Conservation (phyloP, 148 eudicot species). For the Spergularia marina region DNA sequence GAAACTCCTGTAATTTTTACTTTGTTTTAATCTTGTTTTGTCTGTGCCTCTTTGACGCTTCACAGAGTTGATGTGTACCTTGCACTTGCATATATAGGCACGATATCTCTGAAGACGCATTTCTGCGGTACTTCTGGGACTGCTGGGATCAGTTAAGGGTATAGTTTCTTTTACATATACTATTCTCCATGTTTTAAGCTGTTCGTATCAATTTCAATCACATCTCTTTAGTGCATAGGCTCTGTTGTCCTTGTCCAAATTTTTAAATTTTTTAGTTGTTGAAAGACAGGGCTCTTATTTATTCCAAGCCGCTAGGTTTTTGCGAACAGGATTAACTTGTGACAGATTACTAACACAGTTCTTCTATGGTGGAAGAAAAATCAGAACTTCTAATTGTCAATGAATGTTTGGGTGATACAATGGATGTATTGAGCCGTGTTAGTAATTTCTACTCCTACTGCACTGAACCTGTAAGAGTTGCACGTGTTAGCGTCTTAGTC, state of each 20-base stretch:
- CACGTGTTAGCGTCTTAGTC: neutral
- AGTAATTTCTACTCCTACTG: neutral
- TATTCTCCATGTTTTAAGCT: neutral
- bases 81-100: conserved; percentile 42
- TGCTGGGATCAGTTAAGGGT: conserved; percentile 84
- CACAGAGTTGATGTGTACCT: conserved; percentile 8
- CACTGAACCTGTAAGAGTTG: neutral
- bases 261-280: neutral
- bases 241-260: neutral
- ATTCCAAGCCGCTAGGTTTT: neutral
- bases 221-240: neutral
- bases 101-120: conserved; percentile 69
- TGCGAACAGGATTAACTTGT: neutral
- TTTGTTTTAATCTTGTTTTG: neutral
- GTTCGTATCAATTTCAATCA: neutral
- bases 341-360: neutral
- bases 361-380: too few relatives aligned
- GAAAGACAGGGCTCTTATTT: neutral
- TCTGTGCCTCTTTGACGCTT: neutral
- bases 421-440: neutral
- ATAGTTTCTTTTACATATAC: conserved; percentile 15
- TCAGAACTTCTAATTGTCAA: too few relatives aligned
- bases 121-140: conserved; percentile 76
- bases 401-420: neutral
- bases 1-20: neutral